Conservation (phyloP, 768 basidiomycete genomes). For the Hemileccinum rubropunctum region DNA sequence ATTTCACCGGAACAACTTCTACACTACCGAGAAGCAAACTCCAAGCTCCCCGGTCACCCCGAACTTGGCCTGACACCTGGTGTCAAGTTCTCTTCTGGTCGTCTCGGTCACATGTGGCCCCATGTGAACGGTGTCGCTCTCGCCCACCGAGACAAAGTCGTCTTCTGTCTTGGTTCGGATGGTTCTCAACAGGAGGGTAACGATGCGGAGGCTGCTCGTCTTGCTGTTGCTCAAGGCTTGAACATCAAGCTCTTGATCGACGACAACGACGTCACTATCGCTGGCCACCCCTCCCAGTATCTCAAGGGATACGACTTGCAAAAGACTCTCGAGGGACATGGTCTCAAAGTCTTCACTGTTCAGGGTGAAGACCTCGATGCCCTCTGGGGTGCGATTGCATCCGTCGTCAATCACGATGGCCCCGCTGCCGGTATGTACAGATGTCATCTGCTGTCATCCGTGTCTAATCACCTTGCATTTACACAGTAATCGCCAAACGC, state of each 20-base stretch:
- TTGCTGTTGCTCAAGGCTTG: conserved; percentile 79
- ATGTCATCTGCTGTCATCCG: not conserved
- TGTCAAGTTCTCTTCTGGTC: conserved; percentile 91
- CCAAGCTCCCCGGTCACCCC: conserved; percentile 86
- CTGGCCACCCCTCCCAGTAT: conserved; percentile 88
- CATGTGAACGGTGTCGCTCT: conserved; percentile 83
- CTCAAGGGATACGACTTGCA: conserved; percentile 72
- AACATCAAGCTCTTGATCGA: conserved; percentile 88
- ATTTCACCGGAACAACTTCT: conserved; percentile 74
- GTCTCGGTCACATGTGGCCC: conserved; percentile 90
- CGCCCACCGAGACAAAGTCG: conserved; percentile 70
- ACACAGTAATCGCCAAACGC: conserved; percentile 65
- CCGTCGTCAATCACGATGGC: conserved; percentile 58
- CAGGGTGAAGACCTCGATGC: conserved; percentile 79
- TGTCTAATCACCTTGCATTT: not conserved
- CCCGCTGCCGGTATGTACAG: conserved; percentile 65
- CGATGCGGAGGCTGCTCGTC: conserved; percentile 84
- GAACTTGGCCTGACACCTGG: conserved; percentile 90
- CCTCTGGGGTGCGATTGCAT: conserved; percentile 65
- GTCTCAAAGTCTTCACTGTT: conserved; percentile 69
- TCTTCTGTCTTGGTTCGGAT: conserved; percentile 86
- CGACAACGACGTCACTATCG: conserved; percentile 89
- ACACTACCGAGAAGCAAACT: conserved; percentile 83
- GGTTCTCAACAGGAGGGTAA: conserved; percentile 92
- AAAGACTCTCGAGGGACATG: conserved; percentile 78